These are phyloP conservation scores for Malus sylvestris DNA, from an alignment of 306 rosid species.

Conservation along the genomic window DNA sequence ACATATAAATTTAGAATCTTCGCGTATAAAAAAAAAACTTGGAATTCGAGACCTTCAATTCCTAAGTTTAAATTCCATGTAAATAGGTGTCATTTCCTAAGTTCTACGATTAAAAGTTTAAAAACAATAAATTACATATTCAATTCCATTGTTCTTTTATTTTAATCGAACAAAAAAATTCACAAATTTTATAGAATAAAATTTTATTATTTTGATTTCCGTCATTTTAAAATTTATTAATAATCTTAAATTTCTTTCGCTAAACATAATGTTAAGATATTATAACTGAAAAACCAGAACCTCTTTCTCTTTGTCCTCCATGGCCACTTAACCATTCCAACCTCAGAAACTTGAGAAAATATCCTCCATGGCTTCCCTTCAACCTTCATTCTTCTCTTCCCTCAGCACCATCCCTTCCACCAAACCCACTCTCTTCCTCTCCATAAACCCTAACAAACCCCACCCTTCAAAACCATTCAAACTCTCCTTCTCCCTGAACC, in stretches of 20 bases:
- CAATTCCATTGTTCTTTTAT: no score
- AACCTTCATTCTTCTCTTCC: slow-evolving; percentile 39
- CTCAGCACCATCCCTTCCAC: slow-evolving; percentile 26
- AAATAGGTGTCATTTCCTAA: fast-evolving
- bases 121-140: no score
- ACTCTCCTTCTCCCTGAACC: slow-evolving; percentile 22
- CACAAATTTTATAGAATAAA: no score
- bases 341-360: neutral
- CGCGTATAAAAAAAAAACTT: fast-evolving
- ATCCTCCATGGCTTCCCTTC: slow-evolving; percentile 46
- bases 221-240: fast-evolving
- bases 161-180: no score
- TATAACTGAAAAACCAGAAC: neutral
- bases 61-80: no score
- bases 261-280: no score
- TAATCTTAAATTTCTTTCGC: fast-evolving
- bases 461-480: slow-evolving; percentile 29
- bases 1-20: no score
- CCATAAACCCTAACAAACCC: slow-evolving; percentile 20
- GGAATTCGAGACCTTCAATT: fast-evolving
- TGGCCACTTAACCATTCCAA: neutral
- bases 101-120: no score
- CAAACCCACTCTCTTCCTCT: slow-evolving; percentile 21
- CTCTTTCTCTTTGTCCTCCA: neutral
- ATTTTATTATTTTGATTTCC: fast-evolving